Conservation (phyloP, 352 stramenopile species). For the Phytophthora pluvialis region DNA sequence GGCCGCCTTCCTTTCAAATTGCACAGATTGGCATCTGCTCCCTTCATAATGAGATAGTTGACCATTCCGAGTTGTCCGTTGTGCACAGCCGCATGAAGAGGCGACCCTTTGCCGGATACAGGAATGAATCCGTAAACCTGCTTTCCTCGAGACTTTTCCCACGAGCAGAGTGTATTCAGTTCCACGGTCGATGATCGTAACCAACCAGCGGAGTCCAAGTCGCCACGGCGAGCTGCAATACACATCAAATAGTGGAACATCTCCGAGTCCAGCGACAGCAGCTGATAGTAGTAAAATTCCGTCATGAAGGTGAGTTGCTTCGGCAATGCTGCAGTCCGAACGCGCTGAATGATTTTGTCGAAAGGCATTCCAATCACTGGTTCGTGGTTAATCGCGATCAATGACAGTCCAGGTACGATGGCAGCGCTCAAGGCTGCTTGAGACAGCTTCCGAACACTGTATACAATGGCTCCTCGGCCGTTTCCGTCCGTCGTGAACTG, state of each 20-base stretch:
- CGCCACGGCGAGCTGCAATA: slow-evolving; percentile 68
- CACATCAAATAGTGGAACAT: slow-evolving; percentile 87
- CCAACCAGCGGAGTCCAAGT: slow-evolving; percentile 73
- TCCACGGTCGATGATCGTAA: slow-evolving; percentile 59
- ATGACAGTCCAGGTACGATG: slow-evolving; percentile 71
- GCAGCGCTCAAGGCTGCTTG: slow-evolving; percentile 78
- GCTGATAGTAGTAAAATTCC: slow-evolving; percentile 88
- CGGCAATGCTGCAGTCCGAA: slow-evolving; percentile 68
- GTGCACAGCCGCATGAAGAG: slow-evolving; percentile 70
- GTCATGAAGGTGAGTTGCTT: slow-evolving; percentile 87
- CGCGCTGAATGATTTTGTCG: slow-evolving; percentile 68
- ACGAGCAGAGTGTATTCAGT: slow-evolving; percentile 71
- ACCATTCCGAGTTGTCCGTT: slow-evolving; percentile 70
- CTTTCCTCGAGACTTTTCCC: slow-evolving; percentile 74
- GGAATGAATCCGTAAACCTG: slow-evolving; percentile 77
- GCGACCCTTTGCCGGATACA: slow-evolving; percentile 53
- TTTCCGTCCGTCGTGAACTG: slow-evolving; percentile 85
- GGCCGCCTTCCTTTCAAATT: slow-evolving; percentile 67
- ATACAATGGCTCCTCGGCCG: slow-evolving; percentile 75
- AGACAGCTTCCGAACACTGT: slow-evolving; percentile 79
- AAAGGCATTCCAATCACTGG: slow-evolving; percentile 83
- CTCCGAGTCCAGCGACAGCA: slow-evolving; percentile 73
- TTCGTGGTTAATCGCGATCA: slow-evolving; percentile 87
- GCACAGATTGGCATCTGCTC: slow-evolving; percentile 59
- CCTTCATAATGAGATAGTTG: slow-evolving; percentile 61